Evolutionary conservation across 2,329 filamentous ascomycete genomes (phyloP), one percentile per base, ranked within the genome.

Genomic region (Colletotrichum chlorophyti): DNA sequence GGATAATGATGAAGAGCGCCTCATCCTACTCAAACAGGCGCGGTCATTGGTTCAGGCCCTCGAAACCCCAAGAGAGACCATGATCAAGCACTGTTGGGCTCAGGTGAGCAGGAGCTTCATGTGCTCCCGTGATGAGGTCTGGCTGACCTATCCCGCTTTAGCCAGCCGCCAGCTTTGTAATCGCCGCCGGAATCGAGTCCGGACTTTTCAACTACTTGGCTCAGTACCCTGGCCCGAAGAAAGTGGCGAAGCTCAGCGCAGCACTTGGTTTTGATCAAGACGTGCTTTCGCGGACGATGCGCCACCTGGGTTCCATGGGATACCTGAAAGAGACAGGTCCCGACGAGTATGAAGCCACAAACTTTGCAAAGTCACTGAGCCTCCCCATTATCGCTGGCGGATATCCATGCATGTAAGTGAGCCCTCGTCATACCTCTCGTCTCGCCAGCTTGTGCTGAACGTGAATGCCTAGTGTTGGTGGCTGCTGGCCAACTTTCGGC

Each of bases 301-400:
- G 71, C 48, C 73, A 75, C 21, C 62, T 75, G 1, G 64, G 52
- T n/a, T 65, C 72, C 3, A 72, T 74, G 65, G 70, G 70, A 12
- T 68, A 70, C 15, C 62, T 76, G 38, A 54, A 59, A 2, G 72
- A 75, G 50, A 67, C 65, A 5, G 69, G 68, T 1, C 61, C 60
- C 2, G 66, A 74, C 52, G 64, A 68, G 34, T 75, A 75, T 51
- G 64, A 65, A 14, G 61, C 65, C 4, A 75, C 65, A 14, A 68
- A 69, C 29, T 69, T 73, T 47, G 65, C 71, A 3, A 72, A 50
- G 15, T 63, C 69, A 3, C 41, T 76, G 19, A 46, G 43, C 10
- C 45, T 66, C 2, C 57, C 62, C 3, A 63, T 67, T 11, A 41
- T 58, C 3, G 35, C 68, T 66, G 68, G 66, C 19, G 64, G 66